Evolutionary conservation across 176 grass and related monocot species (phyloP), one percentile per base, ranked within the genome.

Genomic region (Ensete glaucum): DNA sequence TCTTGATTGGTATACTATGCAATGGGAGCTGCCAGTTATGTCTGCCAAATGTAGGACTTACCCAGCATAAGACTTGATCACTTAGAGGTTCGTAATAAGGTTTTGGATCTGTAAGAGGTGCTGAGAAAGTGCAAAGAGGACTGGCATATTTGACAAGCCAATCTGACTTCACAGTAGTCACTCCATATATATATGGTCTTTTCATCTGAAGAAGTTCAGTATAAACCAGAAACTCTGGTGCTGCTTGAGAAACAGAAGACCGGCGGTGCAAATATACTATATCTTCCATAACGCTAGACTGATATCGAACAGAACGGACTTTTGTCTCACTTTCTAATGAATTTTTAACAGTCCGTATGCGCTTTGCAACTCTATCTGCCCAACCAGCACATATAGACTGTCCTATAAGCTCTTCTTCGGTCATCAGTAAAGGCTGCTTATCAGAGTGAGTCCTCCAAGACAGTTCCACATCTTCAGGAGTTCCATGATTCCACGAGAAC

Each of bases 101-200:
- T 86, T 82, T 94, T 1, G 91, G 91, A 76, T 99, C 86, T 34
- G 78, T 86, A 82, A 91, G 81, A 13, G 88, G 91, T 11, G 84
- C 80, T 24, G 95, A 94, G 77, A 94, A 99, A 50, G 95, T 94
- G 82, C 96, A 99, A 52, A 94, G 82, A 80, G 86, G 86, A 85
- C 78, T 89, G 49, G 84, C 96, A 87, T 99, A 89, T 71, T 94
- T 99, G 19, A 99, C 69, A 77, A 99, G 86, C 96, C 96, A 99
- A 57, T 82, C 80, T 62, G 96, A 80, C 76, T 99, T 91, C 34
- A 95, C 73, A 65, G 66, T 84, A 22, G 96, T 99, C 76, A 91
- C 84, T 68, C 91, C 95, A 82, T 94, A 88, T 86, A 99, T 89
- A 83, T 99, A 94, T 60, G 87, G 78, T 74, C 88, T 89, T 75